Base-by-base conservation (phyloP, 495 filamentous ascomycete species). In the Penicillium antarcticum region DNA sequence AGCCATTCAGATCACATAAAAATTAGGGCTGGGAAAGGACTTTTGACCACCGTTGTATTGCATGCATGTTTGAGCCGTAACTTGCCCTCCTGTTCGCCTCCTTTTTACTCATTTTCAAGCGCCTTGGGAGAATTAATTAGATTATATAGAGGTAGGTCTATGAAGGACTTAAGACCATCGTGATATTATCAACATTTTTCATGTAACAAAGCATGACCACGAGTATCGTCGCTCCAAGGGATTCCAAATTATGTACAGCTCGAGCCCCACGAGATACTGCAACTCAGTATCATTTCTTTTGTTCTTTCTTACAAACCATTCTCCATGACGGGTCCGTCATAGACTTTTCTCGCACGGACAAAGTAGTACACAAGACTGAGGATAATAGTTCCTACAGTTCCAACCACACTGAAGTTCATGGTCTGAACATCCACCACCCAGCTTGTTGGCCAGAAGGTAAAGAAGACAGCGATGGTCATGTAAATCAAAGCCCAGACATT, bases 381-480 rank as follows among this genome's bases (percentile, higher is more conserved):
- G 2, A 79, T 4, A 11, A 77, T 53, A 1, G 73, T 64, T 0
- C 54, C 58, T 0, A 71, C 62, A 21, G 71, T 74, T 1, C 75
- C 66, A 5, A 79, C 66, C 12, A 73, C 61, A 46, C 72, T 76
- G 48, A 66, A 80, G 47, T 80, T 82, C 65, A 76, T 72, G 0
- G 60, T 70, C 5, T 63, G 53, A 3, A 64, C 55, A 1, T 53
- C 63, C 0, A 78, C 67, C 4, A 57, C 23, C 24, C 55, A 57
- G 2, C 58, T 57, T 5, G 67, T 56, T 0, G 77, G 78, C 68
- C 71, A 82, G 58, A 79, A 80, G 45, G 69, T 77, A 55, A 78
- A 76, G 61, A 82, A 78, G n/a, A 75, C 55, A 4, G 68, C 64
- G 23, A 81, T 67, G 4, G 66, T 51, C 61, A 72, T 67, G 48